Evolutionary conservation across 225 moss, liverwort and hornwort genomes (phyloP).

Genomic region (Pseudoscleropodium purum): DNA sequence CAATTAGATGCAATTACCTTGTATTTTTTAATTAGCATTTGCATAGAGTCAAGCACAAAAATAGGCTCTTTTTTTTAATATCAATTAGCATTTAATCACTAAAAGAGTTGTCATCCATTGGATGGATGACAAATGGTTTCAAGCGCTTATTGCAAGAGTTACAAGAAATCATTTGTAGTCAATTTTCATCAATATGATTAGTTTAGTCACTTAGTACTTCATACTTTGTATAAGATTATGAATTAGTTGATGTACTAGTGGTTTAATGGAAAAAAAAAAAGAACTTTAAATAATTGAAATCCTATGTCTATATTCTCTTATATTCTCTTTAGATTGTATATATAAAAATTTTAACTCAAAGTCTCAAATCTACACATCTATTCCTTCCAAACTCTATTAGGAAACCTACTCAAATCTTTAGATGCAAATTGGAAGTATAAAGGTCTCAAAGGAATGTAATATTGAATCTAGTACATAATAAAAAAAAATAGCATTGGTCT

Average conservation of each 20-base stretch:
- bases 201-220: neutral
- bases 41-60: neutral
- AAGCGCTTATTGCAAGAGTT: neutral
- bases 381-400: neutral
- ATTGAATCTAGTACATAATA: rapidly evolving
- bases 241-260: neutral
- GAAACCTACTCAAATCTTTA: neutral
- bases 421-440: neutral
- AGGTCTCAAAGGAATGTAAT: neutral
- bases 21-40: neutral
- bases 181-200: neutral
- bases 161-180: neutral
- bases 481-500: neutral
- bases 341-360: too few species aligned
- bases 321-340: neutral
- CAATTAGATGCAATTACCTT: neutral
- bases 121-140: neutral
- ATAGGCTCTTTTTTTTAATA: rapidly evolving
- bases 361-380: neutral
- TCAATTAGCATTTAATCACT: neutral
- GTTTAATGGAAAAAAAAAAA: neutral
- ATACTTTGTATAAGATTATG: neutral
- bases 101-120: rapidly evolving
- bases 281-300: neutral
- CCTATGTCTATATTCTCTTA: neutral